These are phyloP conservation scores for Cryphonectria nitschkei DNA, from an alignment of 2,329 filamentous ascomycete genomes.

Conservation along the genomic window DNA sequence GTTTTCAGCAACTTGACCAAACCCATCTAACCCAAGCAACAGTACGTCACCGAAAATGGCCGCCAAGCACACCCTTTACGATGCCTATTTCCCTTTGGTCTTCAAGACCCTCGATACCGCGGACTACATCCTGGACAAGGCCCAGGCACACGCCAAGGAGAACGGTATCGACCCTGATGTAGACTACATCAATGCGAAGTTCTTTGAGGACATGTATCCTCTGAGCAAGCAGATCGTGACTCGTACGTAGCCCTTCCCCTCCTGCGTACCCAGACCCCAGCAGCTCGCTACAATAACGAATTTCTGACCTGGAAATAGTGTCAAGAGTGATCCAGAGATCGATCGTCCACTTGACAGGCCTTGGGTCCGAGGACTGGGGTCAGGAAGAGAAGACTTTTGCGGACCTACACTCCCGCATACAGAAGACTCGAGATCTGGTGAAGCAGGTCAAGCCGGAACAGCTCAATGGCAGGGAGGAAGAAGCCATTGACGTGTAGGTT, in stretches of 20 bases:
- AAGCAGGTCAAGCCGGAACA: slow-evolving; percentile 33
- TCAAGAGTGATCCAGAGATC: slow-evolving; percentile 37
- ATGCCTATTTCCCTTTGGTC: slow-evolving; percentile 35
- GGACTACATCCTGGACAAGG: slow-evolving; percentile 38
- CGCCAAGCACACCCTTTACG: slow-evolving; percentile 37
- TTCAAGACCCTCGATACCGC: slow-evolving; percentile 35
- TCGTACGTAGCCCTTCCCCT: background rate
- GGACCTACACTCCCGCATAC: slow-evolving; percentile 37
- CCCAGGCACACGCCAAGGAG: slow-evolving; percentile 36
- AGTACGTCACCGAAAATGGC: slow-evolving; percentile 34
- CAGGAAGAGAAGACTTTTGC: slow-evolving; percentile 40
- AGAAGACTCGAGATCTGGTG: slow-evolving; percentile 39
- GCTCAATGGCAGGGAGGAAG: slow-evolving; percentile 35
- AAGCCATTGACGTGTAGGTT: slow-evolving; percentile 35
- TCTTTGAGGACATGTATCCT: slow-evolving; percentile 42
- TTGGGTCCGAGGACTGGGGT: slow-evolving; percentile 32
- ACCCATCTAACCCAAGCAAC: background rate
- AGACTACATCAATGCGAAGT: slow-evolving; percentile 32
- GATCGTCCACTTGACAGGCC: slow-evolving; percentile 36
- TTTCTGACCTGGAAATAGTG: slow-evolving; percentile 16
- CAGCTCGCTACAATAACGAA: background rate
- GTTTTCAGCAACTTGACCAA: background rate
- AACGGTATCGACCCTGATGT: slow-evolving; percentile 33
- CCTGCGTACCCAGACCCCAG: background rate
- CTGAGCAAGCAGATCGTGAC: slow-evolving; percentile 42